phyloP scores from a whole-genome alignment of 2,329 filamentous ascomycete genomes.

The Colletotrichum horii region DNA sequence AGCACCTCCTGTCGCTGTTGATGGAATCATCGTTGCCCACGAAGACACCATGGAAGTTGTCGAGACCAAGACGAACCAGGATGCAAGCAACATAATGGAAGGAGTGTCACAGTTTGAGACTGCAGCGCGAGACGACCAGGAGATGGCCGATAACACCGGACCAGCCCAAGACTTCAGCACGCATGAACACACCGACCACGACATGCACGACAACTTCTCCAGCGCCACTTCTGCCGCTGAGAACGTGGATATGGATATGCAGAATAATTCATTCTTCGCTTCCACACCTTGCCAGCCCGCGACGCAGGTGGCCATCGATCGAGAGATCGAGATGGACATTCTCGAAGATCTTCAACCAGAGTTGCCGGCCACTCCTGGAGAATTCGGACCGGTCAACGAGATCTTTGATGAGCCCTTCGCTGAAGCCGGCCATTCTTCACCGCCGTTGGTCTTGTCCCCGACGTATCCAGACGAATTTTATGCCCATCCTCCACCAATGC shows the following conservation, averaged over 20 bases:
- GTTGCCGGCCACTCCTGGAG: not conserved
- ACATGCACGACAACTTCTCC: not conserved
- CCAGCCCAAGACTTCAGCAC: not conserved
- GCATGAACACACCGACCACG: not conserved
- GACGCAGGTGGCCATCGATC: not conserved
- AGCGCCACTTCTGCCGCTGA: not conserved
- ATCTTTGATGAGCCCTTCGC: not conserved
- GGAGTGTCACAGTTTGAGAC: not conserved
- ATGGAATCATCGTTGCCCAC: not conserved
- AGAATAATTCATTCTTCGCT: not conserved
- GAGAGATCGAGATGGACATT: not conserved
- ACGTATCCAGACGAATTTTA: not conserved
- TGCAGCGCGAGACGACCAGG: not conserved
- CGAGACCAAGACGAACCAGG: not conserved
- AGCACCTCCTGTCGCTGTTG: not conserved
- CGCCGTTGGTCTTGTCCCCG: not conserved
- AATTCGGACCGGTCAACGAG: not conserved
- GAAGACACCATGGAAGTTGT: not conserved
- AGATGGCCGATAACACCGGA: not conserved
- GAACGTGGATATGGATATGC: not conserved
- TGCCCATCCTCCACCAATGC: not conserved
- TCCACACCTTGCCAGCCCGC: not conserved
- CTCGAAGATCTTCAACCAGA: not conserved
- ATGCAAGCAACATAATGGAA: not conserved
- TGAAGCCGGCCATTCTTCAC: not conserved